Evolutionary conservation across 1,139 yeast species (phyloP), one percentile per base, ranked within the genome.

Genomic region (Lodderomyces pseudojiufengensis): DNA sequence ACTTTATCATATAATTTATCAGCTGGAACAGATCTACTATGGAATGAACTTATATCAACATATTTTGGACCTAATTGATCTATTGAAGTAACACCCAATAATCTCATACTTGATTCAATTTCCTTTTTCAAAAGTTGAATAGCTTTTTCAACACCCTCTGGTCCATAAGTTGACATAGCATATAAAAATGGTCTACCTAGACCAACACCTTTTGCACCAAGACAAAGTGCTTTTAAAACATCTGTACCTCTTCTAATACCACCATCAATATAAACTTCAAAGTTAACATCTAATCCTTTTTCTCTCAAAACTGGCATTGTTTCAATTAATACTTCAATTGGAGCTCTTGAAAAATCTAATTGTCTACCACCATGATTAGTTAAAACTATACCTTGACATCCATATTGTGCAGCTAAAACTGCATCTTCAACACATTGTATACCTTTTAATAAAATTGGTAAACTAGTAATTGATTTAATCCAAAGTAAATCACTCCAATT

Each of bases 91-190:
- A 76, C 95, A 29, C 97, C 97, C 35, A 90, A 63, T 34, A 88
- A 67, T 46, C 95, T 72, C 97, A 90, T 86, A 58, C 83, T 79
- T 92, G 87, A 84, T 44, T 75, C 78, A 55, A 90, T 59, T 55
- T 90, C 97, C 42, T 82, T 88, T 52, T 80, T 83, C 48, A 90
- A 66, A 33, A 87, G 63, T 50, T 83, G 88, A 46, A 84, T 80
- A 7, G 95, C 92, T 48, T 76, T 77, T 38, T 68, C 66, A 12
- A 88, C 95, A 42, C 97, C 97, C 6, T 71, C 80, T 40, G 77
- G 84, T 4, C 92, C 92, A 46, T 82, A 82, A 1, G 84, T 68
- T 2, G 83, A 72, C 73, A 80, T 77, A 9, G 88, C 84, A 48
- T 81, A 82, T 24, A 81, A 55, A 57, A 81, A 80, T 1, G 87